phyloP scores from a whole-genome alignment of 768 basidiomycete species.

The Trametes cinnabarina region DNA sequence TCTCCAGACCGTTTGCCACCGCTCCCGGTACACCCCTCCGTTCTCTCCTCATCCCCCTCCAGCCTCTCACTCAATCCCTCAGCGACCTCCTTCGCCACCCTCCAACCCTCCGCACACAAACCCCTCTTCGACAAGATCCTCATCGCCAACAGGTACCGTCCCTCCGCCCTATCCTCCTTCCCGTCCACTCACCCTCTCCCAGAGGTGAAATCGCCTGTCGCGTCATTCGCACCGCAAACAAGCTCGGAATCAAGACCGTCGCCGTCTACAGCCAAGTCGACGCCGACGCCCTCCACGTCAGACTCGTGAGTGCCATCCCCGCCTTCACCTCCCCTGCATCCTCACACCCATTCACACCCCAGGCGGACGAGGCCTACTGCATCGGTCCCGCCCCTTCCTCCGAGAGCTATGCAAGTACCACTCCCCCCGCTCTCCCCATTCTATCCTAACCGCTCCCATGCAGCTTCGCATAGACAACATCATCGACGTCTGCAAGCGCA shows the following conservation, averaged over 20 bases:
- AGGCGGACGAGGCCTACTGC: conserved; percentile 59
- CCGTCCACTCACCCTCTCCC: not conserved
- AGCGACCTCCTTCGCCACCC: not conserved
- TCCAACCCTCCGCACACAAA: conserved; percentile 17
- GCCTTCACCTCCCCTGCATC: not conserved
- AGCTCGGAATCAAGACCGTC: conserved; percentile 87
- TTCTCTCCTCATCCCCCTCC: too few species aligned
- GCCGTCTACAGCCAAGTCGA: conserved; percentile 92
- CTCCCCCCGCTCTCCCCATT: too few species aligned
- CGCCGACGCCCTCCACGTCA: conserved; percentile 74
- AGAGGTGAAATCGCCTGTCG: conserved; percentile 97
- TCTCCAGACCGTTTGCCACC: conserved; percentile 5
- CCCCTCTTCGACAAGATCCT: conserved; percentile 89
- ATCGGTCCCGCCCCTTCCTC: conserved; percentile 89
- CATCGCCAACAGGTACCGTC: conserved; percentile 77
- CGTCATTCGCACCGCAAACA: conserved; percentile 86
- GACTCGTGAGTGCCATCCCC: conserved; percentile 51
- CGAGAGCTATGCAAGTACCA: conserved; percentile 88
- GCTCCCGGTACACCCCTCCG: conserved; percentile 3
- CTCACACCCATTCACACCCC: not conserved
- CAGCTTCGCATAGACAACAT: conserved; percentile 88
- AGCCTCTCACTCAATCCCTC: not conserved
- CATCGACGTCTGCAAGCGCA: conserved; percentile 74
- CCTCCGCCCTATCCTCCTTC: not conserved
- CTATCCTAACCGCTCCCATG: too few species aligned